Evolutionary conservation across 352 stramenopile genomes (phyloP).

Genomic region (Globisporangium abappressorium): DNA sequence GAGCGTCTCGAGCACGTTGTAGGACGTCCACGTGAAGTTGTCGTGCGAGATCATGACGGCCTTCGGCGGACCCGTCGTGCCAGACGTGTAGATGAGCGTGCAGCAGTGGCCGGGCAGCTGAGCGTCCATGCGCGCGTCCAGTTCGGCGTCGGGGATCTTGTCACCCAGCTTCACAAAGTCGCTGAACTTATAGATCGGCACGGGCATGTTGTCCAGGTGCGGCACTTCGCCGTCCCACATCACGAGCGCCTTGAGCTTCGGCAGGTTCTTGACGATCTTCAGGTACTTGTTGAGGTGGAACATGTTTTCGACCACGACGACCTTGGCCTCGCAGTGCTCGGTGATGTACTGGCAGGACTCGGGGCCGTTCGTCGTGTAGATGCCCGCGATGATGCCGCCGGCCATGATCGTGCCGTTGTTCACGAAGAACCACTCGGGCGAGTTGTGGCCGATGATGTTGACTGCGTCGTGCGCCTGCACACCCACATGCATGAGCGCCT

Average conservation of each 20-base stretch:
- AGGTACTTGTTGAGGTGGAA: slow-evolving; percentile 75
- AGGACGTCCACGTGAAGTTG: slow-evolving; percentile 71
- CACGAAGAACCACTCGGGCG: slow-evolving; percentile 82
- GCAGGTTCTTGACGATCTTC: slow-evolving; percentile 55
- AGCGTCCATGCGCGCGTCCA: slow-evolving; percentile 40
- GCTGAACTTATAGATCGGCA: slow-evolving; percentile 58
- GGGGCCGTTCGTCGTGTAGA: slow-evolving; percentile 82
- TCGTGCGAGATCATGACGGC: slow-evolving; percentile 78
- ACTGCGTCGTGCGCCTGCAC: slow-evolving; percentile 70
- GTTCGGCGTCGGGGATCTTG: slow-evolving; percentile 21
- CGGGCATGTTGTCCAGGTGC: slow-evolving; percentile 23
- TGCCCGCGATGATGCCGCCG: slow-evolving; percentile 71
- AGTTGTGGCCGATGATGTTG: slow-evolving; percentile 84
- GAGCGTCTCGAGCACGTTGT: slow-evolving; percentile 47
- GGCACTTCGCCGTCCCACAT: slow-evolving; percentile 55
- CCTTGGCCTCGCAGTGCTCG: slow-evolving; percentile 69
- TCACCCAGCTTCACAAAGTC: slow-evolving; percentile 58
- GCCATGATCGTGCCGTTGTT: slow-evolving; percentile 79
- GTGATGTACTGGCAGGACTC: slow-evolving; percentile 79
- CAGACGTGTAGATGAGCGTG: slow-evolving; percentile 91
- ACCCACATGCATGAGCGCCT: slow-evolving; percentile 69
- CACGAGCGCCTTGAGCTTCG: slow-evolving; percentile 72
- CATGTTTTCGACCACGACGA: slow-evolving; percentile 76
- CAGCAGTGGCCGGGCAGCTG: slow-evolving; percentile 64
- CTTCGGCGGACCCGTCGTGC: slow-evolving; percentile 66